phyloP scores from a whole-genome alignment of 805 yeast species.

The Wickerhamiella galacta region DNA sequence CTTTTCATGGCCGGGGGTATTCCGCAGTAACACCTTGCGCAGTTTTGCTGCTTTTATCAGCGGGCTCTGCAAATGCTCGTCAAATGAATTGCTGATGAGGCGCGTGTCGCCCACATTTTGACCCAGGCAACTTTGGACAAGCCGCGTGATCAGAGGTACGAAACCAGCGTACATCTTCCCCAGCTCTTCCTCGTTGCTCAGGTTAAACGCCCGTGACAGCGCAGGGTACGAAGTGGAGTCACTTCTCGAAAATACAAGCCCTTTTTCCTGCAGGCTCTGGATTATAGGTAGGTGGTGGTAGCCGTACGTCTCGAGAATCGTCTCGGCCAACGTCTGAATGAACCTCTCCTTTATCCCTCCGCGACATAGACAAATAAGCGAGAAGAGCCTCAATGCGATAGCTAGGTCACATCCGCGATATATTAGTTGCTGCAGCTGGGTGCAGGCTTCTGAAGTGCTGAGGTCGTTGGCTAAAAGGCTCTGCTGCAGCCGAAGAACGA shows the following conservation, averaged over 20 bases:
- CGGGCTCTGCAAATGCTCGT: slow-evolving; percentile 10
- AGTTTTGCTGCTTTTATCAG: slow-evolving; percentile 20
- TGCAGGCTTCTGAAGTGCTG: slow-evolving; percentile 25
- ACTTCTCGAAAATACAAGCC: slow-evolving; percentile 27
- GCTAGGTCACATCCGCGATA: slow-evolving; percentile 27
- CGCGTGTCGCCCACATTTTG: slow-evolving; percentile 20
- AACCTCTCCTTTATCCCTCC: slow-evolving; percentile 53
- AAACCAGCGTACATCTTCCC: slow-evolving; percentile 47
- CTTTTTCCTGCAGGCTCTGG: slow-evolving; percentile 32
- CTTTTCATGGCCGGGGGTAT: slow-evolving; percentile 18
- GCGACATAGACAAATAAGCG: slow-evolving; percentile 43
- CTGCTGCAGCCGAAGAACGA: slow-evolving; percentile 28
- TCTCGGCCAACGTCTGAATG: slow-evolving; percentile 29
- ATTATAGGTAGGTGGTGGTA: slow-evolving; percentile 32
- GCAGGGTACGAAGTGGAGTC: slow-evolving; percentile 18
- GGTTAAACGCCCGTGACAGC: slow-evolving; percentile 17
- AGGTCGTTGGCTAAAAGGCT: slow-evolving; percentile 42
- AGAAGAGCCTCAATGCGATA: slow-evolving; percentile 35
- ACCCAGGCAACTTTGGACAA: slow-evolving; percentile 51
- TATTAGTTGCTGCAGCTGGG: slow-evolving; percentile 34
- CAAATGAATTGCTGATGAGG: slow-evolving; percentile 15
- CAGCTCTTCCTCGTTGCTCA: slow-evolving; percentile 16
- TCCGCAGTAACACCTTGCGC: slow-evolving; percentile 19
- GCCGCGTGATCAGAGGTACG: slow-evolving; percentile 56
- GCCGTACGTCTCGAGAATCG: slow-evolving; percentile 50